Conservation (phyloP, 208 protist genomes). For the Crithidia acanthocephali region DNA sequence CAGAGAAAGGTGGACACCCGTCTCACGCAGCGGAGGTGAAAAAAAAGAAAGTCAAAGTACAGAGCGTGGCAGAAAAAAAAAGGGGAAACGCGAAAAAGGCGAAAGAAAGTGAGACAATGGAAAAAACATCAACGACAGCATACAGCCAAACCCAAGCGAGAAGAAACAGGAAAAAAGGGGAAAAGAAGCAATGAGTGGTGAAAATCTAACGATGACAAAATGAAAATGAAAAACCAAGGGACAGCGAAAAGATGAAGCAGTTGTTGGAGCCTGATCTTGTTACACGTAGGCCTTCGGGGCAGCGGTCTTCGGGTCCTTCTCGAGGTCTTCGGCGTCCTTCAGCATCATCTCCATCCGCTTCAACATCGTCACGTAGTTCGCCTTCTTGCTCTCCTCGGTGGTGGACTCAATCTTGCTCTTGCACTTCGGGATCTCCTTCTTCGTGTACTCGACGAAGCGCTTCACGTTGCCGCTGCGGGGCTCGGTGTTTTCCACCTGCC, state of each 20-base stretch:
- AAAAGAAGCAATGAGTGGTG: neutral
- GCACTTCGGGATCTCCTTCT: constrained; percentile 58
- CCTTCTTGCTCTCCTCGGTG: constrained; percentile 46
- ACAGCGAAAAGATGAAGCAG: neutral
- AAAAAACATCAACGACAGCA: no score
- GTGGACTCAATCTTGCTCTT: constrained; percentile 45
- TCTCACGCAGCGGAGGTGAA: no score
- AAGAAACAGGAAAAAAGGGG: constrained; percentile 2
- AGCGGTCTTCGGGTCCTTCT: constrained; percentile 45
- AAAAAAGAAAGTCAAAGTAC: no score
- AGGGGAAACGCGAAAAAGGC: no score
- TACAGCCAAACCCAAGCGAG: neutral
- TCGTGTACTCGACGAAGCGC: constrained; percentile 77
- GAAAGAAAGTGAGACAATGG: no score
- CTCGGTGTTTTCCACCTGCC: constrained; percentile 55
- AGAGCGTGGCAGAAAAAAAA: no score
- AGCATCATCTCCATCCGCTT: constrained; percentile 82
- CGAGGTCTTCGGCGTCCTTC: constrained; percentile 69
- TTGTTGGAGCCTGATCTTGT: no score
- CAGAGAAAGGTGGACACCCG: no score
- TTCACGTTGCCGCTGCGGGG: constrained; percentile 83
- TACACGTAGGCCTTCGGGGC: constrained; percentile 56
- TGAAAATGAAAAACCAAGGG: neutral
- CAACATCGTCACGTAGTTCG: constrained; percentile 41
- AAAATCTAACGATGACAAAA: constrained; percentile 11